phyloP scores from a whole-genome alignment of 805 yeast species.

The Ogataea zsoltii region DNA sequence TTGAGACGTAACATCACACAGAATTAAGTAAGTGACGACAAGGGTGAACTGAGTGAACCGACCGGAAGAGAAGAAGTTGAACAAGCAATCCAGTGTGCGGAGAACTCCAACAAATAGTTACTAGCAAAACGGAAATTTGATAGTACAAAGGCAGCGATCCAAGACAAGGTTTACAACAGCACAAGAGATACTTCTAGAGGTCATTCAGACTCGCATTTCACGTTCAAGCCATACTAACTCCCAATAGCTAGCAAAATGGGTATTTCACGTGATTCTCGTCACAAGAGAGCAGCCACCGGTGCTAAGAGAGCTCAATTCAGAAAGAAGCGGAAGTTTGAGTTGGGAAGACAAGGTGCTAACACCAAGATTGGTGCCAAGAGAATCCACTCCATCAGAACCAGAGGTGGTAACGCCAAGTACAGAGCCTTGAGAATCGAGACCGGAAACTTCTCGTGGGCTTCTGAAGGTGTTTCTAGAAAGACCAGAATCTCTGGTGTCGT shows the following conservation, averaged over 20 bases:
- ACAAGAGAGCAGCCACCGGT: slow-evolving; percentile 99
- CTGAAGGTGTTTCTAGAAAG: slow-evolving; percentile 98
- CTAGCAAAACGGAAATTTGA: no score
- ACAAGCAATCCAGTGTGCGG: neutral
- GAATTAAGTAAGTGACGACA: slow-evolving; percentile 25
- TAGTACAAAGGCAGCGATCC: no score
- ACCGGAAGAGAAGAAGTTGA: neutral
- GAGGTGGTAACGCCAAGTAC: slow-evolving; percentile 99
- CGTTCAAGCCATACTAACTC: slow-evolving; percentile 1
- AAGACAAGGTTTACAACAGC: no score
- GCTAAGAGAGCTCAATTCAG: slow-evolving; percentile 99
- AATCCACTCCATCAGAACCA: slow-evolving; percentile 98
- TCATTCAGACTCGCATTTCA: neutral
- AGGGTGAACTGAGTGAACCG: neutral
- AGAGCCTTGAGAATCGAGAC: slow-evolving; percentile 99
- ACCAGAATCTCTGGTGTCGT: slow-evolving; percentile 98
- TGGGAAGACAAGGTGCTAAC: slow-evolving; percentile 99
- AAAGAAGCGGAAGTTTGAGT: slow-evolving; percentile 99
- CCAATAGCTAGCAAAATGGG: slow-evolving; percentile 67
- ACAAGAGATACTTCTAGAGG: no score
- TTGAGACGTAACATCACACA: slow-evolving; percentile 20
- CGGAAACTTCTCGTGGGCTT: slow-evolving; percentile 99
- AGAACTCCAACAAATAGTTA: no score
- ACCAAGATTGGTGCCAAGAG: slow-evolving; percentile 99
- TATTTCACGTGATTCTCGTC: slow-evolving; percentile 99